phyloP scores from a whole-genome alignment of 257 asterid species.

The Solanum virginianum region DNA sequence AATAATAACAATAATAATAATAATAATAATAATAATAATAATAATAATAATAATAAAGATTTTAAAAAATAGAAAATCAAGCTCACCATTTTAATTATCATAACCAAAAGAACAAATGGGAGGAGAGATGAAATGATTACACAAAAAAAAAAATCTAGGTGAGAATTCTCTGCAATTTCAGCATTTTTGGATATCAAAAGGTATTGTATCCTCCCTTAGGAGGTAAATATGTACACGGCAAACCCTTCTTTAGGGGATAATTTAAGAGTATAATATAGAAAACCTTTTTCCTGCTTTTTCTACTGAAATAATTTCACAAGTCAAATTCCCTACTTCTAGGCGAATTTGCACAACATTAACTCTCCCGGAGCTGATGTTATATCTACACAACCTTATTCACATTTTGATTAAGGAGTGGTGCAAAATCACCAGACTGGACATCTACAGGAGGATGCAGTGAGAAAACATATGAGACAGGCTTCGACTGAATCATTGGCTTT shows the following conservation, averaged over 20 bases:
- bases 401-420: conserved; percentile 2
- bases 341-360: background rate
- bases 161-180: background rate
- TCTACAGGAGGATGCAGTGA: conserved; percentile 34
- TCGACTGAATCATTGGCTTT: conserved; percentile 33
- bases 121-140: background rate
- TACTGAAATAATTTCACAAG: background rate
- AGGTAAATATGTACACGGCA: background rate
- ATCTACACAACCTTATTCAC: background rate
- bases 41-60: too few species aligned
- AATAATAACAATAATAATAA: too few species aligned
- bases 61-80: background rate
- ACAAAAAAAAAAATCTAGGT: background rate
- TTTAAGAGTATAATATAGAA: background rate
- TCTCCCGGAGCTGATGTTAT: background rate
- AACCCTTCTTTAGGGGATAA: background rate
- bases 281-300: background rate
- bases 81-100: background rate
- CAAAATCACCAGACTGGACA: conserved; percentile 22
- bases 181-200: background rate
- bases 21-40: too few species aligned
- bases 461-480: conserved; percentile 66
- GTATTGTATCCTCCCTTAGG: background rate
- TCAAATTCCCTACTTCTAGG: background rate
- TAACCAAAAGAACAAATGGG: background rate